Conservation (phyloP, 495 filamentous ascomycete species). For the Podospora sp. region DNA sequence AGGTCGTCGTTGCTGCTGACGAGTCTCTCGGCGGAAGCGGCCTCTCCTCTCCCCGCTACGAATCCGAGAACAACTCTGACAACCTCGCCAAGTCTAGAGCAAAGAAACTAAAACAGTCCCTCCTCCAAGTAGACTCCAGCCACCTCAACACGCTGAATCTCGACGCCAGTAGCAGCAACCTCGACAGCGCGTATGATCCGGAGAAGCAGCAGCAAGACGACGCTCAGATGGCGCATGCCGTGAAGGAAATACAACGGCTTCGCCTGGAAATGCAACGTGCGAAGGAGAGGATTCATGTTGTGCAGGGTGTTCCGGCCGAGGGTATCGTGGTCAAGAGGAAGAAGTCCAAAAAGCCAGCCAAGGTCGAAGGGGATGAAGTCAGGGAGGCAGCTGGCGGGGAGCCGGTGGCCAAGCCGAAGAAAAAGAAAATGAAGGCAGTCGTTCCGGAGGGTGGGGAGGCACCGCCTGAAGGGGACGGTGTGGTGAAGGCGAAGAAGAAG, state of each 20-base stretch:
- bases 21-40: slow-evolving; percentile 55
- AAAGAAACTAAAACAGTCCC: slow-evolving; percentile 50
- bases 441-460: slow-evolving; percentile 8
- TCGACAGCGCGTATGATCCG: slow-evolving; percentile 47
- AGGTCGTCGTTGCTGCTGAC: slow-evolving; percentile 64
- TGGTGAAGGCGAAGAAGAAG: slow-evolving; percentile 56
- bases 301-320: slow-evolving; percentile 68
- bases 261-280: slow-evolving; percentile 89
- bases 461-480: slow-evolving; percentile 16
- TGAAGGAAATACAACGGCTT: slow-evolving; percentile 82
- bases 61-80: slow-evolving; percentile 49
- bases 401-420: slow-evolving; percentile 43
- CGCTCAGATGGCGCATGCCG: slow-evolving; percentile 78
- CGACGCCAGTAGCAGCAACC: slow-evolving; percentile 43
- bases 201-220: slow-evolving; percentile 63
- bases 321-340: slow-evolving; percentile 77
- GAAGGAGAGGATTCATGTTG: slow-evolving; percentile 75
- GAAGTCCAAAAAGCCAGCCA: slow-evolving; percentile 44
- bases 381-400: slow-evolving; percentile 32
- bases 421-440: slow-evolving; percentile 54
- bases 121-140: slow-evolving; percentile 85
- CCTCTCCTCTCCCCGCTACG: slow-evolving; percentile 46
- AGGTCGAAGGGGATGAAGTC: slow-evolving; percentile 17
- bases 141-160: slow-evolving; percentile 69
- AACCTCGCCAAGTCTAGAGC: slow-evolving; percentile 37